Evolutionary conservation across 345 rosid species (phyloP).

Genomic region (Noccaea bulbosa): DNA sequence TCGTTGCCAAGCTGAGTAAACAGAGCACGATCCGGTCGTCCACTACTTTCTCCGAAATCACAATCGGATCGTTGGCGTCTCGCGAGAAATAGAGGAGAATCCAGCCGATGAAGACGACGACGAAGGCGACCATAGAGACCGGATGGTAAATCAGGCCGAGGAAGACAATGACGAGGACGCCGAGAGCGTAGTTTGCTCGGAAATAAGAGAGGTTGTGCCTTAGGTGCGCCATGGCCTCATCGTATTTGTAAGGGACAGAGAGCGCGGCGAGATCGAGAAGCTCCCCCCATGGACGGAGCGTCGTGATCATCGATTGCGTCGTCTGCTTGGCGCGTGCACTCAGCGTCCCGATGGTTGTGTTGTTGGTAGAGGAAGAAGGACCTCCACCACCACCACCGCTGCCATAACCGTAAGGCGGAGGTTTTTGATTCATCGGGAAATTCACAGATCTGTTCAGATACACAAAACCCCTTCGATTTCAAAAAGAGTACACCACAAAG

Average conservation of each 20-base stretch:
- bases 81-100: conserved; percentile 74
- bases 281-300: conserved; percentile 88
- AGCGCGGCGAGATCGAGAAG: conserved; percentile 53
- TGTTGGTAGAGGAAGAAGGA: conserved; percentile 31
- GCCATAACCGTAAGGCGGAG: conserved; percentile 52
- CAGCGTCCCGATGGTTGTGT: conserved; percentile 45
- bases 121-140: conserved; percentile 66
- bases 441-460: conserved; percentile 32
- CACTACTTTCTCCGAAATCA: conserved; percentile 48
- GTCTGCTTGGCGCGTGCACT: conserved; percentile 58
- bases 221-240: conserved; percentile 61
- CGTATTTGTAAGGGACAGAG: conserved; percentile 59
- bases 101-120: conserved; percentile 70
- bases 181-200: conserved; percentile 73
- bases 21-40: conserved; percentile 66
- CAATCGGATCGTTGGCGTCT: conserved; percentile 55
- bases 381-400: conserved; percentile 26
- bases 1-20: conserved; percentile 59
- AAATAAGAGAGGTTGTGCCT: conserved; percentile 63
- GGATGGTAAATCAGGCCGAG: conserved; percentile 84
- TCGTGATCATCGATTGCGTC: conserved; percentile 50
- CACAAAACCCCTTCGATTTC: background rate
- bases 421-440: conserved; percentile 36
- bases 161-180: conserved; percentile 62
- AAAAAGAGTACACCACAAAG: background rate